Conservation (phyloP, 176 grass and related monocot genomes). For the Rhipidocladum racemiflorum region DNA sequence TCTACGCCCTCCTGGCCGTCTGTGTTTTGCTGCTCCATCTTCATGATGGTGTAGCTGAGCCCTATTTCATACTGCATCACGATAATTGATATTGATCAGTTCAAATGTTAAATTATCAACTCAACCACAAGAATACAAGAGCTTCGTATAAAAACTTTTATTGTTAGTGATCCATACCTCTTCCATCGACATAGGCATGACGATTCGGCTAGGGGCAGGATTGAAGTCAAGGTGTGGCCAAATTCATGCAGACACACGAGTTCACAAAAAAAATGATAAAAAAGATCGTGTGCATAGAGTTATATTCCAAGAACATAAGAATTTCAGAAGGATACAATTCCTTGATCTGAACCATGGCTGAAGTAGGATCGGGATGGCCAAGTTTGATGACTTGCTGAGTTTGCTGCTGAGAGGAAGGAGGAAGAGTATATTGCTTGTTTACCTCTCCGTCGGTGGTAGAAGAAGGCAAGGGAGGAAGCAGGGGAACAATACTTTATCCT, state of each 20-base stretch:
- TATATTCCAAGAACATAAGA: neutral
- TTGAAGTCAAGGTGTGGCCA: slow-evolving; percentile 44
- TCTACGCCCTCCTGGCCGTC: slow-evolving; percentile 81
- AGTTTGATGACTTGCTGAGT: neutral
- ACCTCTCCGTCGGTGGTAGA: neutral
- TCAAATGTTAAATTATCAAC: neutral
- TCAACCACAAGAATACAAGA: neutral
- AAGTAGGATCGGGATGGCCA: neutral
- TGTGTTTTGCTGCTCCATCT: slow-evolving; percentile 95
- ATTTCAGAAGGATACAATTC: slow-evolving; percentile 78
- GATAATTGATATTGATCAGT: neutral
- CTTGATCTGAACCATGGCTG: slow-evolving; percentile 88
- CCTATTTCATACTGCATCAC: slow-evolving; percentile 71
- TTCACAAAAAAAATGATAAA: neutral
- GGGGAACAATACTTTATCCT: neutral
- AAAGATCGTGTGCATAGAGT: neutral
- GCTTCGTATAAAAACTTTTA: neutral
- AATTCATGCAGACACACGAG: slow-evolving; percentile 1
- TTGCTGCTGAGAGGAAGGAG: neutral
- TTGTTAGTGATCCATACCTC: slow-evolving; percentile 55
- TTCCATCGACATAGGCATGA: slow-evolving; percentile 86
- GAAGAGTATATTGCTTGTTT: neutral
- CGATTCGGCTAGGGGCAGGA: slow-evolving; percentile 62
- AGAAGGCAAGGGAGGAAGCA: slow-evolving; percentile 22
- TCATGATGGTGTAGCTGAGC: slow-evolving; percentile 77